phyloP scores from a whole-genome alignment of 768 basidiomycete species.

The Leccinum pellstonianum region DNA sequence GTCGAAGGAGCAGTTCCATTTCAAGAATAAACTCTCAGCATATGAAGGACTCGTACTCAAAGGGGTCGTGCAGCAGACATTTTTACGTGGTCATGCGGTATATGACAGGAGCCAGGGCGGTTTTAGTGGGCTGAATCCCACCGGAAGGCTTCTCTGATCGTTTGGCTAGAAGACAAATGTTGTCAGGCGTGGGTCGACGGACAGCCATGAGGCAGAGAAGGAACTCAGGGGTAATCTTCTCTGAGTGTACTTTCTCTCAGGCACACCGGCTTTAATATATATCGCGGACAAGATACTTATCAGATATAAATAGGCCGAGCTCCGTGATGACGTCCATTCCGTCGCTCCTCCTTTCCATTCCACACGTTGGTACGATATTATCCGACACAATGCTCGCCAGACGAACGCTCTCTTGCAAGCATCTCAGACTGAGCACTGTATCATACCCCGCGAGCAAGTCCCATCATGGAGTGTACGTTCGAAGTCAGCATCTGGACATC shows the following conservation, averaged over 20 bases:
- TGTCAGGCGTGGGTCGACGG: neutral
- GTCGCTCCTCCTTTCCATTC: neutral
- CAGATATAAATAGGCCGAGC: neutral
- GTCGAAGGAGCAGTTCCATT: conserved; percentile 66
- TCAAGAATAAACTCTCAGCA: conserved; percentile 94
- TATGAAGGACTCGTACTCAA: conserved; percentile 73
- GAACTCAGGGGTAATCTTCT: too few species aligned
- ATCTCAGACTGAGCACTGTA: neutral
- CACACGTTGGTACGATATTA: neutral
- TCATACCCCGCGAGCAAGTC: neutral
- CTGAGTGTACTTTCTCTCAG: too few species aligned
- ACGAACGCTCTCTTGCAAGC: conserved; percentile 7
- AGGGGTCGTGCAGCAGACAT: conserved; percentile 77
- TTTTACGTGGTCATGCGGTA: conserved; percentile 70
- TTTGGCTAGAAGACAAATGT: neutral
- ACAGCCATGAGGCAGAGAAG: too few species aligned
- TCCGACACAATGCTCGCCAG: conserved; percentile 13
- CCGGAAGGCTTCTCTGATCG: conserved; percentile 34
- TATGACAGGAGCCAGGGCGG: conserved; percentile 48
- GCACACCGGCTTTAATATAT: neutral
- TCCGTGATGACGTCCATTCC: neutral
- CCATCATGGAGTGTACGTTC: conserved; percentile 16
- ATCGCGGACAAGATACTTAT: neutral
- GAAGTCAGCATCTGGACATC: neutral
- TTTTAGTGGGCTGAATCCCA: conserved; percentile 34